Evolutionary conservation across 768 basidiomycete genomes (phyloP), one percentile per base, ranked within the genome.

Genomic region (Phylloporus rhodoxanthus): DNA sequence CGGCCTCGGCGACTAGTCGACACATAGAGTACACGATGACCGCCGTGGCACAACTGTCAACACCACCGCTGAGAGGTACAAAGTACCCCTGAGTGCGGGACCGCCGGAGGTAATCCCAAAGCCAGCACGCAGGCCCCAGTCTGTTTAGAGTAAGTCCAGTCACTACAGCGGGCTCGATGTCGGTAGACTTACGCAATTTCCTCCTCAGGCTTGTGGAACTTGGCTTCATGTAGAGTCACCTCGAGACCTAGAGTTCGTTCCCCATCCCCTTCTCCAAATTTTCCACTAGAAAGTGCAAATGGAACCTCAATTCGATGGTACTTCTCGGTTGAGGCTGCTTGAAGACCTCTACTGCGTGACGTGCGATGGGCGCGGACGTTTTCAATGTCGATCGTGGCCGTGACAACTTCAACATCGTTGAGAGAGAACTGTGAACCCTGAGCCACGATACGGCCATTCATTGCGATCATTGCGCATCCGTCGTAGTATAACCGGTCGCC

Each of bases 71-170:
- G 13, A 99, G 75, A 1, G 96, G 95, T 19, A 98, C 70, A 61
- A 98, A 98, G 70, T 94, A 98, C 3, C 96, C 96, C 56, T 92
- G 89, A 0, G 87, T 91, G 8, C 90, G 76, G 5, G 95, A 98
- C 38, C 96, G 82, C 32, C 96, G 79, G 26, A 99, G 81, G 62
- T 98, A 99, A 65, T 99, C 96, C 96, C 96, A 99, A n/a, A 99
- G 75, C 96, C 96, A 99, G 63, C 96, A 98, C 14, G 95, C 96
- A 7, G 96, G 96, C 5, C 96, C 96, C 2, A 98, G 73, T 2
- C 95, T 97, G 54, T 23, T 13, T 5, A 15, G 37, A 23, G 1
- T 21, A 45, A 17, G n/a, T 42, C 52, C 17, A 57, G 41, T 37
- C 26, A 26, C 34, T 1, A 11, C 13, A 11, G 1, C 11, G 28